Evolutionary conservation across 176 grass and related monocot species (phyloP).

Genomic region (Musa troglodytarum): DNA sequence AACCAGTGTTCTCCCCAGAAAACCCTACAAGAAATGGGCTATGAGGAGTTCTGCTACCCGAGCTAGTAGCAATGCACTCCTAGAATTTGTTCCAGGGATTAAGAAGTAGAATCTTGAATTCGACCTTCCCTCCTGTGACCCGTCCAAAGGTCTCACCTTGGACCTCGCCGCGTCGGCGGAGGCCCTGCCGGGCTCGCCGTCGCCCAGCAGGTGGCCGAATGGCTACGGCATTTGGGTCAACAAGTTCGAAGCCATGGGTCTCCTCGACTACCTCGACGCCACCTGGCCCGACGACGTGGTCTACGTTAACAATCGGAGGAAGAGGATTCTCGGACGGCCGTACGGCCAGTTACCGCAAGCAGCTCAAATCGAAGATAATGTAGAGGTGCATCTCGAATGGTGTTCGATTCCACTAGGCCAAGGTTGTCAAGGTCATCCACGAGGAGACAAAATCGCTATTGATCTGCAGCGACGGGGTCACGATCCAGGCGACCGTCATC

Average conservation of each 20-base stretch:
- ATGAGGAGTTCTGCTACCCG: conserved; percentile 8
- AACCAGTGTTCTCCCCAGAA: neutral
- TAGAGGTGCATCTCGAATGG: conserved; percentile 42
- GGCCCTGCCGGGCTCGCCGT: conserved; percentile 79
- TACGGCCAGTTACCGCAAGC: conserved; percentile 72
- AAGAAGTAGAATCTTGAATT: conserved; percentile 55
- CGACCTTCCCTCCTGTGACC: conserved; percentile 73
- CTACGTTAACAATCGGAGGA: conserved; percentile 31
- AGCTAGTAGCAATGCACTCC: conserved; percentile 25
- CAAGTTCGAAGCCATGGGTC: conserved; percentile 87
- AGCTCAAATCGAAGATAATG: conserved; percentile 91
- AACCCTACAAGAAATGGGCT: conserved; percentile 14
- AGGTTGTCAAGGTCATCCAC: conserved; percentile 61
- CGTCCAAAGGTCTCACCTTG: conserved; percentile 43
- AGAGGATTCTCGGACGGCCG: conserved; percentile 55
- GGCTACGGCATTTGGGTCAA: conserved; percentile 93
- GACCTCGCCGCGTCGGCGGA: conserved; percentile 73
- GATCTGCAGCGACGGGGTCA: conserved; percentile 73
- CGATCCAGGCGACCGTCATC: conserved; percentile 55
- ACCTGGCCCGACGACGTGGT: conserved; percentile 62
- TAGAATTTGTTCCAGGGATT: conserved; percentile 36
- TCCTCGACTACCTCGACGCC: conserved; percentile 70
- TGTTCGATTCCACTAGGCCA: conserved; percentile 71
- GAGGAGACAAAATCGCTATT: conserved; percentile 54
- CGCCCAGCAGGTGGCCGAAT: conserved; percentile 88